Evolutionary conservation across 2,329 filamentous ascomycete genomes (phyloP).

Genomic region (Trichoderma sp.): DNA sequence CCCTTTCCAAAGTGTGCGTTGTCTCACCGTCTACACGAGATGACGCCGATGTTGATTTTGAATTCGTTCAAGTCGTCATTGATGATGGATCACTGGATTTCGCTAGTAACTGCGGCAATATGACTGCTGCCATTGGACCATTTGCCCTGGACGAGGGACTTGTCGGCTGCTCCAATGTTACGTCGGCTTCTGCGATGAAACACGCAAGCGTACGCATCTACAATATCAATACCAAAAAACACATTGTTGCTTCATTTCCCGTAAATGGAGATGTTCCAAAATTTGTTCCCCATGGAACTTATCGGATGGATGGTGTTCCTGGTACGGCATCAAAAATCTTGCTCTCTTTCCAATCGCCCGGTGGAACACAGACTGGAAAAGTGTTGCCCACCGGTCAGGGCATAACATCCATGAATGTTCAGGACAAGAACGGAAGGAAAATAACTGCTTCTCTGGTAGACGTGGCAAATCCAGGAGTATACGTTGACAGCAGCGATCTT

Average conservation of each 20-base stretch:
- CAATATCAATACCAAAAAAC: not conserved
- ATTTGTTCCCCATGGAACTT: not conserved
- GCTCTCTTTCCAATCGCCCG: not conserved
- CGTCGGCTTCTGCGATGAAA: not conserved
- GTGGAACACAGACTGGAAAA: not conserved
- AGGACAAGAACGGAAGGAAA: not conserved
- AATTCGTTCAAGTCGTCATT: not conserved
- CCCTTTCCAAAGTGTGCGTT: slow-evolving; percentile 4
- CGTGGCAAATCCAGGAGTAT: not conserved
- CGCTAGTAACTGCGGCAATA: not conserved
- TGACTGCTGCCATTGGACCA: not conserved
- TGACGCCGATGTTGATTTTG: slow-evolving; percentile 4
- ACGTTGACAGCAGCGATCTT: not conserved
- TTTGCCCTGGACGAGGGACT: not conserved
- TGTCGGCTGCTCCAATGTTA: not conserved
- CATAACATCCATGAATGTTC: not conserved
- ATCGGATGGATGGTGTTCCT: not conserved
- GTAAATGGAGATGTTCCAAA: not conserved
- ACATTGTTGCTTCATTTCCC: not conserved
- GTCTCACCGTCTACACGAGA: not conserved
- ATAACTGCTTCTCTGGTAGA: not conserved
- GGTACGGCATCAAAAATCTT: not conserved
- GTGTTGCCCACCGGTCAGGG: not conserved
- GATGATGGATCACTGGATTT: not conserved
- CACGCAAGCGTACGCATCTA: not conserved